A percentile compares a stretch with the other conserved stretches of the same genome.
Conservation (phyloP, 1,284 basidiomycete species). For the Ceratobasidium sp. region DNA sequence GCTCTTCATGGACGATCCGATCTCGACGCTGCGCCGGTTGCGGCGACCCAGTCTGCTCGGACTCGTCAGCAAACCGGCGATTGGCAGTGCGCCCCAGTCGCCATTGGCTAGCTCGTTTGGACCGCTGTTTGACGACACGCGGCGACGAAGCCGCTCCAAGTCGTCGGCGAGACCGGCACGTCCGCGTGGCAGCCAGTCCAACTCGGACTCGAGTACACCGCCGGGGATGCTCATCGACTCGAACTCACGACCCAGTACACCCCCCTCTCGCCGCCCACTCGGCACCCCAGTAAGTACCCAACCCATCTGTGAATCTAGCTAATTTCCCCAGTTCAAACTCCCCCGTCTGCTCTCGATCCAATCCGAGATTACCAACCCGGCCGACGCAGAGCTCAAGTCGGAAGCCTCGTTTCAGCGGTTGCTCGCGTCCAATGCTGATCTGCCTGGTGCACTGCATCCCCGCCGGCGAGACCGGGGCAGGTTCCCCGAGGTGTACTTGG, state of each 20-base stretch:
- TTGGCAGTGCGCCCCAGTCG: conserved; percentile 8
- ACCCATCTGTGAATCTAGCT: background rate
- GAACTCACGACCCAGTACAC: conserved; percentile 12
- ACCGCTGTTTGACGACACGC: background rate
- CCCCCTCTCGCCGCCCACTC: conserved; percentile 13
- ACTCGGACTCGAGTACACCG: conserved; percentile 10
- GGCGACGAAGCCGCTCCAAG: conserved; percentile 11
- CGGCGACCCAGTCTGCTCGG: conserved; percentile 41
- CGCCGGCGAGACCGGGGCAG: conserved; percentile 40
- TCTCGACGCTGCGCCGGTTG: conserved; percentile 37
- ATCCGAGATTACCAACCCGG: conserved; percentile 37
- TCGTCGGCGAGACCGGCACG: conserved; percentile 6
- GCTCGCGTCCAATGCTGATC: conserved; percentile 41
- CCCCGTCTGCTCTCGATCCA: conserved; percentile 38
- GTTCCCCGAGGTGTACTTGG: conserved; percentile 41
- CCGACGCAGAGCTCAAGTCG: conserved; percentile 40
- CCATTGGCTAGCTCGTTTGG: conserved; percentile 21
- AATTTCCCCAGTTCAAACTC: conserved; percentile 30
- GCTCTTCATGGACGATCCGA: conserved; percentile 41
- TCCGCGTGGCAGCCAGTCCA: background rate
- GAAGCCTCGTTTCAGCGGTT: conserved; percentile 41
- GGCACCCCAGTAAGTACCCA: conserved; percentile 4
- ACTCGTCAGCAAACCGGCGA: background rate
- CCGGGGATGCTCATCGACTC: conserved; percentile 19
- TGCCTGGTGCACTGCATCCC: conserved; percentile 39